Base-by-base conservation (phyloP, 371 early-diverging fungal genomes). In the Mucor lusitanicus region DNA sequence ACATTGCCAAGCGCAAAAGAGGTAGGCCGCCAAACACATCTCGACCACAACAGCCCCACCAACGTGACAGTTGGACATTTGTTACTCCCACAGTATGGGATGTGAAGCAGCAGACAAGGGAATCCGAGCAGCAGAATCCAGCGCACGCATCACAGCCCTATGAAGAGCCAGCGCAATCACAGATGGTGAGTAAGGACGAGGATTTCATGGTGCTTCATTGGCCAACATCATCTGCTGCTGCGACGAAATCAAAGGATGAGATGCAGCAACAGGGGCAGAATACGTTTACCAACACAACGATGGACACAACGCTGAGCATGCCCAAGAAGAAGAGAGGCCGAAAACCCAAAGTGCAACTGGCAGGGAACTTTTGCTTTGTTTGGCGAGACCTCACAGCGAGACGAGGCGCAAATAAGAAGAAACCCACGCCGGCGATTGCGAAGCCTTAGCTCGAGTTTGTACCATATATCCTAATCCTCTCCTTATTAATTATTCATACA, bases 281-380 rank as follows among this genome's bases (percentile, higher is more conserved):
- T 54, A 78, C 77, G 35, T 78, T 78, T 63, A 75, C 79, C 21
- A 75, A 63, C 53, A 73, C 73, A 4, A 68, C 50, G 6, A 76
- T 77, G 77, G 78, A 82, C 44, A 74, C 59, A 17, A 65, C 78
- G 9, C 30, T 82, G 11, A 70, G 71, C 39, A 83, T 78, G 57
- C 83, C 83, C 5, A 79, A 74, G 61, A 79, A 79, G 58, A 83
- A 81, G 53, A 72, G 83, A 53, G 83, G 83, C 4, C 69, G 83
- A 21, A 83, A 81, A 62, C 81, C 83, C 4, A 83, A 83, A 48
- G 74, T 73, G 58, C 77, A 79, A 57, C 46, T 83, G 5, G 79
- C 72, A 11, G 83, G 83, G 23, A 83, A 83, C 44, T 78, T 76
- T 4, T 83, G 83, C 55, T 83, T 81, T 68, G 83, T 83, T 46